A percentile compares a stretch with the other conserved stretches of the same genome.
Conservation (phyloP, 2,329 filamentous ascomycete species). For the Neodidymelliopsis sp. region DNA sequence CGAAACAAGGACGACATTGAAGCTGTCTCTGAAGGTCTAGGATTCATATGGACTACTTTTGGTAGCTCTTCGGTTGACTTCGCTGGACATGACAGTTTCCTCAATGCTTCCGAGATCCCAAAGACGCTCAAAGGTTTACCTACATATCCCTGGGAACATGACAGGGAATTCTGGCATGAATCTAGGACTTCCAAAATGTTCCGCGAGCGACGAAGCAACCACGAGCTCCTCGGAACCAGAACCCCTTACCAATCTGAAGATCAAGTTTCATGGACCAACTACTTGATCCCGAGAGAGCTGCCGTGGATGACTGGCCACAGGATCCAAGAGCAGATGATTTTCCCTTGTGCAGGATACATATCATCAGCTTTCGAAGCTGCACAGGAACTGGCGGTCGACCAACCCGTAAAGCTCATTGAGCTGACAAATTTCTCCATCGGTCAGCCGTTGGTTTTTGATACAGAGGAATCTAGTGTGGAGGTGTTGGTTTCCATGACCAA, state of each 20-base stretch:
- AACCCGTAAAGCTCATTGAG: slow-evolving; percentile 20
- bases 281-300: slow-evolving; percentile 16
- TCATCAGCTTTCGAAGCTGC: slow-evolving; percentile 47
- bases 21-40: slow-evolving; percentile 24
- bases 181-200: slow-evolving; percentile 14
- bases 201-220: slow-evolving; percentile 18
- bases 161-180: slow-evolving; percentile 31
- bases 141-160: slow-evolving; percentile 42
- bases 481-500: slow-evolving; percentile 1
- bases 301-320: slow-evolving; percentile 29
- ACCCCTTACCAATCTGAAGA: background rate
- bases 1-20: slow-evolving; percentile 31
- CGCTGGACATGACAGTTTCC: background rate
- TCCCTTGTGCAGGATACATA: slow-evolving; percentile 56
- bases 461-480: slow-evolving; percentile 7
- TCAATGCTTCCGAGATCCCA: background rate
- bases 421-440: slow-evolving; percentile 21
- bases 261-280: slow-evolving; percentile 22
- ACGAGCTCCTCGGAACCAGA: slow-evolving; percentile 19
- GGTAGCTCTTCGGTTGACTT: background rate
- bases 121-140: slow-evolving; percentile 22
- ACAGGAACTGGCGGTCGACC: background rate
- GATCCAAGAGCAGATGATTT: slow-evolving; percentile 47
- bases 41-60: slow-evolving; percentile 9
- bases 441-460: slow-evolving; percentile 21